phyloP scores from a whole-genome alignment of 306 rosid species.

The Hippophae rhamnoides region DNA sequence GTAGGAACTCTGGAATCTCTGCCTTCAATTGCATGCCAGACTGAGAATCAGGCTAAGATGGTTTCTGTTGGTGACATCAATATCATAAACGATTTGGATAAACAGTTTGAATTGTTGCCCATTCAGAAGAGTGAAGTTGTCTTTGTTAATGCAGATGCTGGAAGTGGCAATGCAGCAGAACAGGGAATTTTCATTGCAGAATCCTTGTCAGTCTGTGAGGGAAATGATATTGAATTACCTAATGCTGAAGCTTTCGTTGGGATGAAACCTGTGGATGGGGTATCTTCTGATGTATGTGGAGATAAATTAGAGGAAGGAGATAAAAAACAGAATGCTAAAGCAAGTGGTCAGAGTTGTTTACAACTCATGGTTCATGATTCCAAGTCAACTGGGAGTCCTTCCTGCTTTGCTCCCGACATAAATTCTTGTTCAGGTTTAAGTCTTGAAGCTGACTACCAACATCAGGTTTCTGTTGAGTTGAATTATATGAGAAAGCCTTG shows the following conservation, averaged over 20 bases:
- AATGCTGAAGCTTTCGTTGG: conserved; percentile 26
- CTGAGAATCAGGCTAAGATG: conserved; percentile 23
- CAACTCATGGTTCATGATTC: conserved; percentile 33
- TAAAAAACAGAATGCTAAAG: conserved; percentile 27
- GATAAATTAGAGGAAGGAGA: conserved; percentile 23
- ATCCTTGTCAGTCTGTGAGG: conserved; percentile 20
- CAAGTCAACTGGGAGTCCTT: conserved; percentile 31
- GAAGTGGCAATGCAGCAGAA: conserved; percentile 24
- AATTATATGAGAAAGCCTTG: conserved; percentile 29
- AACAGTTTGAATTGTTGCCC: conserved; percentile 18
- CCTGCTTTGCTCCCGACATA: conserved; percentile 25
- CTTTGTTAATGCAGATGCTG: conserved; percentile 23
- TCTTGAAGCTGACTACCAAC: conserved; percentile 30
- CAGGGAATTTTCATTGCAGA: conserved; percentile 24
- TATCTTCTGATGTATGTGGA: conserved; percentile 29
- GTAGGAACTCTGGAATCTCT: conserved; percentile 15
- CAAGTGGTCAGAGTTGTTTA: conserved; percentile 22
- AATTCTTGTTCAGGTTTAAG: conserved; percentile 45
- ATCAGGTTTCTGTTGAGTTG: conserved; percentile 19
- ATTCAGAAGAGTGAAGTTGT: conserved; percentile 16
- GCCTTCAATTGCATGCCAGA: conserved; percentile 30
- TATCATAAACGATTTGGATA: conserved; percentile 20
- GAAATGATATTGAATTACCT: conserved; percentile 16
- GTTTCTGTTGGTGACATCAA: conserved; percentile 27
- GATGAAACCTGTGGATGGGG: conserved; percentile 27